Base-by-base conservation (phyloP, 768 basidiomycete species). In the Lentinus tigrinus region DNA sequence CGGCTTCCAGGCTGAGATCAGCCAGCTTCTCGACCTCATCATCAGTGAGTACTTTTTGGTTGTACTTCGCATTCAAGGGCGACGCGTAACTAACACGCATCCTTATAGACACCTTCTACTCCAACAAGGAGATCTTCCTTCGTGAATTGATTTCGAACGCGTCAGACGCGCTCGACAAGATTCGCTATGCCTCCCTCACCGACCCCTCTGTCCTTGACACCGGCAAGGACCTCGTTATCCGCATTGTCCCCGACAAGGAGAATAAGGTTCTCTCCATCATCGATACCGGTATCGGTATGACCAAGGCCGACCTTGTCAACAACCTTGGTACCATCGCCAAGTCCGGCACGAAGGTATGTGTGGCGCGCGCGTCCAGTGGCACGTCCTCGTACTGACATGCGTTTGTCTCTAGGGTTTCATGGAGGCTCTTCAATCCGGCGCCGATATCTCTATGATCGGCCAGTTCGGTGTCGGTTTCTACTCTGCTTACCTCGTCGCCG, bases 401-500 rank as follows among this genome's bases (percentile, higher is more conserved):
- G 14, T 47, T 54, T 61, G 42, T 66, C 23, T 46, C 9, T 62
- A 95, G 91, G 95, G 95, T 60, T 99, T 99, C 85, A 98, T 99
- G 96, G 96, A 99, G 82, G 96, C 97, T 53, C 84, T 98, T 61
- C 86, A 80, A 73, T 90, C 90, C 34, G 91, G 91, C 63, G 91
- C 91, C 56, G 90, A 93, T 69, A 92, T 93, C 61, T 91, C 90
- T 69, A 98, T 98, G 95, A 97, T 96, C 70, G 93, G 93, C 78
- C 92, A 95, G 81, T 96, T 97, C 77, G 93, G 96, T 95, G 96
- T 99, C 75, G 96, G 96, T 81, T 98, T 98, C 88, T 98, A 99
- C 87, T 98, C 96, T 47, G 92, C 93, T 16, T 98, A 98, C 85
- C 93, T 99, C 68, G 95, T 99, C 65, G 95, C 96, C 67, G 96